A percentile compares a stretch with the other conserved stretches of the same genome.
These are phyloP conservation scores for Apiospora marii DNA, from an alignment of 2,329 filamentous ascomycete species.

Conservation along the genomic window DNA sequence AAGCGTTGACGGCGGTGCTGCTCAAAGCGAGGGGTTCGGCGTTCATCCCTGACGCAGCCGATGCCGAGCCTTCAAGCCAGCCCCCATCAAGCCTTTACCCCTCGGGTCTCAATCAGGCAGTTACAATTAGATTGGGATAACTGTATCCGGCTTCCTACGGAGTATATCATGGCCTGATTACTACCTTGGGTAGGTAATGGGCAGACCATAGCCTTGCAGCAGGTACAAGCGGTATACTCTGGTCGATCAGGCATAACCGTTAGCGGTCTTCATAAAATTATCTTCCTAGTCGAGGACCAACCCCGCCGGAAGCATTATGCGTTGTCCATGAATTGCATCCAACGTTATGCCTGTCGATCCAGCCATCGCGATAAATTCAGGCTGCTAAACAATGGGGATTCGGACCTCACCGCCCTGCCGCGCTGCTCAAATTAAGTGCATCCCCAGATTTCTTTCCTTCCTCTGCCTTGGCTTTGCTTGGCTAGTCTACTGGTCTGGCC, in stretches of 20 bases:
- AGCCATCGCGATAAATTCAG: slow-evolving; percentile 15
- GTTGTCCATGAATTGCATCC: not conserved
- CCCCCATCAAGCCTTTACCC: not conserved
- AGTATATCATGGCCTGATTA: not conserved
- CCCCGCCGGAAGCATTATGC: slow-evolving; percentile 20
- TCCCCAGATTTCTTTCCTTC: slow-evolving; percentile 15
- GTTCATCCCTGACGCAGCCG: slow-evolving; percentile 11
- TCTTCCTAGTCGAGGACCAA: slow-evolving; percentile 13
- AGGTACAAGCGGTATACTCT: not conserved
- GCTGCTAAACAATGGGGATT: slow-evolving; percentile 9
- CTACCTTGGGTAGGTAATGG: not conserved
- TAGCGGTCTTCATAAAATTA: slow-evolving; percentile 16
- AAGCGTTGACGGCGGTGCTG: not conserved
- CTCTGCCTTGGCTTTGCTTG: not conserved
- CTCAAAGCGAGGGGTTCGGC: slow-evolving; percentile 2
- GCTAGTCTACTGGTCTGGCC: not conserved
- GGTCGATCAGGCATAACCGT: slow-evolving; percentile 4
- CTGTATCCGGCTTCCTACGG: not conserved
- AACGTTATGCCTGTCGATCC: slow-evolving; percentile 15
- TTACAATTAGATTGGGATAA: not conserved
- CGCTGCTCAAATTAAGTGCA: slow-evolving; percentile 13
- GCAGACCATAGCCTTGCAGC: not conserved
- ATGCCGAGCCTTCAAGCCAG: slow-evolving; percentile 1
- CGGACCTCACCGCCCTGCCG: slow-evolving; percentile 20
- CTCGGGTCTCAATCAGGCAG: not conserved